Evolutionary conservation across 2,329 filamentous ascomycete genomes (phyloP).

Genomic region (Ophiostoma angusticollis): DNA sequence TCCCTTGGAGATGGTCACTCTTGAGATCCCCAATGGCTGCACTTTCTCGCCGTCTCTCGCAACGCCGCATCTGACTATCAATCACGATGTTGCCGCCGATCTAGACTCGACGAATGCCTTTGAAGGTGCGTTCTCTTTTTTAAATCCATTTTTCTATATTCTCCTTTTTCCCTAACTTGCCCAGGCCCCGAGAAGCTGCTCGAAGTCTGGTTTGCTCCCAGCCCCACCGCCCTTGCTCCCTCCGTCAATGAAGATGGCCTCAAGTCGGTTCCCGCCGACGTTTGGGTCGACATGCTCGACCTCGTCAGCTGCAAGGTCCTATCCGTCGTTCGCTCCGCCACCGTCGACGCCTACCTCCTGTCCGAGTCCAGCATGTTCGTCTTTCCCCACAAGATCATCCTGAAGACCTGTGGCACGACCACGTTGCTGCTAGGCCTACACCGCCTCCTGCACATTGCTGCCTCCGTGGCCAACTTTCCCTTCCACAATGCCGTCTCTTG

Average conservation of each 20-base stretch:
- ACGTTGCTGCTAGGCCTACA: constrained; percentile 82
- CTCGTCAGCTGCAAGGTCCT: constrained; percentile 97
- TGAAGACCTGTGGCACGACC: constrained; percentile 97
- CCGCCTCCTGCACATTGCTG: constrained; percentile 84
- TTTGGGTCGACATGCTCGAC: constrained; percentile 95
- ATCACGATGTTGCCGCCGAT: constrained; percentile 84
- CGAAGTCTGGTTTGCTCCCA: constrained; percentile 94
- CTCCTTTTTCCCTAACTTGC: neutral
- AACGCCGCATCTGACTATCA: constrained; percentile 88
- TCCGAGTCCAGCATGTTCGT: constrained; percentile 99
- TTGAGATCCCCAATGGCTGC: constrained; percentile 67
- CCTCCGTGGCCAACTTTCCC: constrained; percentile 77
- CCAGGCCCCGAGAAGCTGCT: constrained; percentile 88
- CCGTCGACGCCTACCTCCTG: constrained; percentile 89
- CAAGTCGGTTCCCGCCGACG: constrained; percentile 71
- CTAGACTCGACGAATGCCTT: constrained; percentile 94
- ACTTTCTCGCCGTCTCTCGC: constrained; percentile 71
- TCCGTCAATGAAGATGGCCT: constrained; percentile 62
- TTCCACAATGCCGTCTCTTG: constrained; percentile 56
- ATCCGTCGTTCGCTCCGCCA: constrained; percentile 83
- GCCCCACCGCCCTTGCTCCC: constrained; percentile 57
- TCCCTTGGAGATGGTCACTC: constrained; percentile 63
- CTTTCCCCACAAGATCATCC: constrained; percentile 96
- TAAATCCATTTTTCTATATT: neutral
- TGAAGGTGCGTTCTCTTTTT: constrained; percentile 47